Percentiles rank a stretch among this genome's conserved stretches.
Evolutionary conservation across 2,329 filamentous ascomycete genomes (phyloP).

Genomic region (Cladophialophora exuberans): DNA sequence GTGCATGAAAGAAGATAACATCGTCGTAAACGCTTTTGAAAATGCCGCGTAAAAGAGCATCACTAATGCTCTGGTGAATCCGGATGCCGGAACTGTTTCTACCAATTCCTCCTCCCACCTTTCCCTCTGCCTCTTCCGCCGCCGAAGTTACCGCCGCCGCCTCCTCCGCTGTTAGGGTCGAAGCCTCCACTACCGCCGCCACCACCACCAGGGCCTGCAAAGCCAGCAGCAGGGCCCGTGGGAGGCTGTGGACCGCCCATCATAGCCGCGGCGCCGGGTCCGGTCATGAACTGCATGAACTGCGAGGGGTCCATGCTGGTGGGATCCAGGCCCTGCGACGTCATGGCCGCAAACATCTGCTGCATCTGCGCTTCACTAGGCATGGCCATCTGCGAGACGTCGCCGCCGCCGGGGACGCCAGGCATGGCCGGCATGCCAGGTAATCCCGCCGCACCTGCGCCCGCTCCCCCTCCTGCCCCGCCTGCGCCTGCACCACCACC

Average conservation of each 20-base stretch:
- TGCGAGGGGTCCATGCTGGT: conserved; percentile 57
- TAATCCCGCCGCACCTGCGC: too few relatives aligned
- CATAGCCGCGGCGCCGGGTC: conserved; percentile 39
- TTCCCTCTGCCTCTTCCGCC: conserved; percentile 37
- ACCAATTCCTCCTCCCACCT: conserved; percentile 37
- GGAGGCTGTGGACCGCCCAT: conserved; percentile 41
- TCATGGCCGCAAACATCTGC: conserved; percentile 60
- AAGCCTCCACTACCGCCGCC: conserved; percentile 25
- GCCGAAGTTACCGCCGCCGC: conserved; percentile 35
- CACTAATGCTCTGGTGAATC: conserved; percentile 24
- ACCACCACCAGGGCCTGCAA: conserved; percentile 36
- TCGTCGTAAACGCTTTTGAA: not conserved
- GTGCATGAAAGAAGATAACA: not conserved
- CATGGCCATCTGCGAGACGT: conserved; percentile 46
- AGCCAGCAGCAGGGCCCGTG: conserved; percentile 36
- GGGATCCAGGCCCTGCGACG: conserved; percentile 57
- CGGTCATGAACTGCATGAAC: conserved; percentile 59
- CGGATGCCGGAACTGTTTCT: conserved; percentile 29
- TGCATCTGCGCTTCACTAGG: conserved; percentile 49
- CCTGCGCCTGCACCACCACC: conserved; percentile 39
- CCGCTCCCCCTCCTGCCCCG: too few relatives aligned
- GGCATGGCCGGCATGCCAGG: conserved; percentile 53
- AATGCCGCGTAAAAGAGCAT: not conserved
- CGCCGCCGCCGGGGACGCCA: conserved; percentile 42
- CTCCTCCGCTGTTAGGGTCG: conserved; percentile 25